These are phyloP conservation scores for Lignosus rhinocerotis DNA, from an alignment of 1,284 basidiomycete genomes.

Conservation along the genomic window DNA sequence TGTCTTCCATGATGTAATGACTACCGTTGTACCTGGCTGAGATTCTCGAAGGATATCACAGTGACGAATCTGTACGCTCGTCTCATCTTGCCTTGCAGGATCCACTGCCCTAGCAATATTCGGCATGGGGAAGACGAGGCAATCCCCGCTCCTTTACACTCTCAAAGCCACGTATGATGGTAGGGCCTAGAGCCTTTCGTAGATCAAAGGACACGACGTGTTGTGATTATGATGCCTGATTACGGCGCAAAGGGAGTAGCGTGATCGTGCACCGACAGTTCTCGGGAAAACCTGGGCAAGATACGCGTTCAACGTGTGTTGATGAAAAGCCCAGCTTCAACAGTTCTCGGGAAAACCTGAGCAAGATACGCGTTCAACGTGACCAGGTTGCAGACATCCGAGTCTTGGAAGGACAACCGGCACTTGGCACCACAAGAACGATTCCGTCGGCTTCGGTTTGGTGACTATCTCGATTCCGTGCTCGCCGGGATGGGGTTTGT, in stretches of 20 bases:
- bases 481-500: conserved; percentile 13
- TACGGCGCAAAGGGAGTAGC: neutral
- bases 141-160: no score
- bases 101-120: no score
- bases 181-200: no score
- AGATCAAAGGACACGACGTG: neutral
- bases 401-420: neutral
- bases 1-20: no score
- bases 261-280: conserved; percentile 6
- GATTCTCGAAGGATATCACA: no score
- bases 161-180: no score
- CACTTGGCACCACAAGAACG: no score
- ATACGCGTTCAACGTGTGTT: neutral
- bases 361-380: neutral
- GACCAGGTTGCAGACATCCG: neutral
- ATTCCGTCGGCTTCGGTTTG: neutral
- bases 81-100: no score
- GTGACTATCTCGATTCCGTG: neutral
- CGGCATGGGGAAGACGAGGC: no score
- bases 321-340: no score
- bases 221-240: neutral
- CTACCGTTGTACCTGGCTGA: no score
- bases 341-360: conserved; percentile 1
- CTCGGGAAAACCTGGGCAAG: neutral
- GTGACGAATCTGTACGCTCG: no score